Evolutionary conservation across 2,329 filamentous ascomycete species (phyloP), one percentile per base, ranked within the genome.

Genomic region (Fonsecaea erecta): DNA sequence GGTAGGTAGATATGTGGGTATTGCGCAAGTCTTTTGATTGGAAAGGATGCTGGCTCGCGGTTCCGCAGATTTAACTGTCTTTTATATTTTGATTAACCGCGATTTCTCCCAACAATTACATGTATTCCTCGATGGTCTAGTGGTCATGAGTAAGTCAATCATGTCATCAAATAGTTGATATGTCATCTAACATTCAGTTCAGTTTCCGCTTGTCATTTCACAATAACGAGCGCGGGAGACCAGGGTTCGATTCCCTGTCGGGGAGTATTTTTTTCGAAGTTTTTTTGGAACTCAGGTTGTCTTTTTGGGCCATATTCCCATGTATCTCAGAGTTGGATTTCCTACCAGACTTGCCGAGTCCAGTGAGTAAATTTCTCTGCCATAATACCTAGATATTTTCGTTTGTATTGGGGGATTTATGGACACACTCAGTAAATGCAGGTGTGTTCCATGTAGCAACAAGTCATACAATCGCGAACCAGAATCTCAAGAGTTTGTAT

Each of bases 131-230:
- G 54, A 62, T 67, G 65, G 65, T 67, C 65, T 67, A 67, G 65
- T 67, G 65, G 65, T 67, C 62, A 67, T 67, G 65, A 67, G 58
- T 60, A 60, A 60, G 58, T 35, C 43, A 32, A 60, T 51, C 57
- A 30, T 18, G 6, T 51, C 21, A 24, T 11, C 35, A 60, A 8
- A 1, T 48, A 21, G 37, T 30, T 52, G 6, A 37, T 26, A n/a
- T 28, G 16, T 52, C 4, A 37, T 53, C 58, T 60, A 60, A 60
- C 58, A 52, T 18, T 9, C 24, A 52, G 21, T 18, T 34, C 58
- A 60, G 58, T 67, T 68, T 68, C 65, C 65, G 65, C 65, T 68
- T 68, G 65, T 68, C 65, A 63, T 51, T 68, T 32, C 53, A 30
- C 8, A 35, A 52, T 57, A 63, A 58, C 64, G 18, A 66, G 64